phyloP scores from a whole-genome alignment of 2,329 filamentous ascomycete genomes.

The Cercospora brassicicola region DNA sequence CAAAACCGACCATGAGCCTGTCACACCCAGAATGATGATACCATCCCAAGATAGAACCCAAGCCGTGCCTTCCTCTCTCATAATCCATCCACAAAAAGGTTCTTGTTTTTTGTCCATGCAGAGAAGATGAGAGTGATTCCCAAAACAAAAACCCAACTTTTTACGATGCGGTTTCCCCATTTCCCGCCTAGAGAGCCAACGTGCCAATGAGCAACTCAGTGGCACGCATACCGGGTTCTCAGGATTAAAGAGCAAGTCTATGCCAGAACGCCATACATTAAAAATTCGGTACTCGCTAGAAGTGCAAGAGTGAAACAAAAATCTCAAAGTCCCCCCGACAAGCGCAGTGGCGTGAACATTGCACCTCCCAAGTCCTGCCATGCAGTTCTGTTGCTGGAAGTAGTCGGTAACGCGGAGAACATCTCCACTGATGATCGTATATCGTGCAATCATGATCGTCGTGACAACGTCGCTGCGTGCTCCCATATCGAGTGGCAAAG shows the following conservation, averaged over 20 bases:
- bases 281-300: constrained; percentile 25
- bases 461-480: constrained; percentile 26
- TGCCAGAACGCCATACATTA: constrained; percentile 26
- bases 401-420: constrained; percentile 6
- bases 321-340: neutral
- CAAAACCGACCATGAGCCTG: neutral
- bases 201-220: neutral
- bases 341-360: neutral
- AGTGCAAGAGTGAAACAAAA: constrained; percentile 29
- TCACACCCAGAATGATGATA: neutral
- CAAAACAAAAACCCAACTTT: neutral
- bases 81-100: neutral
- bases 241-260: constrained; percentile 20
- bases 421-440: constrained; percentile 20
- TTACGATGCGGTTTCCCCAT: neutral
- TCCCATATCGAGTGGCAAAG: constrained; percentile 22
- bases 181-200: neutral
- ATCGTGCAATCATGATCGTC: constrained; percentile 26
- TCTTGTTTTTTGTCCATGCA: neutral
- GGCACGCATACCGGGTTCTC: constrained; percentile 13
- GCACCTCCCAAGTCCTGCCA: constrained; percentile 7
- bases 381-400: constrained; percentile 9
- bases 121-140: neutral
- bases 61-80: neutral
- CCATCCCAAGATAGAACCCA: neutral